A percentile compares a stretch with the other conserved stretches of the same genome.
These are phyloP conservation scores for Fusarium camptoceras DNA, from an alignment of 2,329 filamentous ascomycete genomes.

Conservation along the genomic window DNA sequence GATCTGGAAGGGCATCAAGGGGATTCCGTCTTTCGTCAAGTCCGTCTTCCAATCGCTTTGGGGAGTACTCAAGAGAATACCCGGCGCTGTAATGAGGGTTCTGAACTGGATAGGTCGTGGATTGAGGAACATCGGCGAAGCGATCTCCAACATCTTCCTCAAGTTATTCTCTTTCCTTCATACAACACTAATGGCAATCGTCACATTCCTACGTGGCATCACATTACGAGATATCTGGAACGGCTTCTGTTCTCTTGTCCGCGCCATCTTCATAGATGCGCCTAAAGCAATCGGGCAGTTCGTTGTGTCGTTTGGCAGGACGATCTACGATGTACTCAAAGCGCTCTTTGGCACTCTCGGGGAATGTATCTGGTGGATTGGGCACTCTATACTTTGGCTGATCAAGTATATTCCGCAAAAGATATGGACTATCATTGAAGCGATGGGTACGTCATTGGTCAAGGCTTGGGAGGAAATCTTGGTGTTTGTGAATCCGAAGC, in stretches of 20 bases:
- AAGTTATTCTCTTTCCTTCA: conserved; percentile 52
- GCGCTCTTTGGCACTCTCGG: conserved; percentile 50
- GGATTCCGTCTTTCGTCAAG: conserved; percentile 27
- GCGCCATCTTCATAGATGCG: conserved; percentile 50
- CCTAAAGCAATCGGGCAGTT: conserved; percentile 46
- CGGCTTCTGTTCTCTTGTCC: conserved; percentile 48
- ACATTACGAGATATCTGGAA: conserved; percentile 56
- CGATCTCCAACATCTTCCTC: conserved; percentile 43
- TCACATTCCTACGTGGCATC: conserved; percentile 51
- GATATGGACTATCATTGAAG: conserved; percentile 49
- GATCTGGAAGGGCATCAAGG: conserved; percentile 39
- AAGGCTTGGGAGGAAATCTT: conserved; percentile 52
- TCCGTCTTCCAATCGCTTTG: conserved; percentile 28
- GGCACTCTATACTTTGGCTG: conserved; percentile 43
- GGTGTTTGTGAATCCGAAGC: conserved; percentile 55
- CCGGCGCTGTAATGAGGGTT: conserved; percentile 42
- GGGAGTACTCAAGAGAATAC: conserved; percentile 32
- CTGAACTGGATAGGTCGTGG: conserved; percentile 49
- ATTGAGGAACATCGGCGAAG: conserved; percentile 43
- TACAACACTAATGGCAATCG: conserved; percentile 50
- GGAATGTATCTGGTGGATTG: conserved; percentile 44
- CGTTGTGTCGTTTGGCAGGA: conserved; percentile 39
- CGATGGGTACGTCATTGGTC: conserved; percentile 47
- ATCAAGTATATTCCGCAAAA: conserved; percentile 51
- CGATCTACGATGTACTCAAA: conserved; percentile 46